Percentiles rank a stretch among this genome's conserved stretches.
Evolutionary conservation across 345 rosid species (phyloP).

Genomic region (Heritiera fomes): DNA sequence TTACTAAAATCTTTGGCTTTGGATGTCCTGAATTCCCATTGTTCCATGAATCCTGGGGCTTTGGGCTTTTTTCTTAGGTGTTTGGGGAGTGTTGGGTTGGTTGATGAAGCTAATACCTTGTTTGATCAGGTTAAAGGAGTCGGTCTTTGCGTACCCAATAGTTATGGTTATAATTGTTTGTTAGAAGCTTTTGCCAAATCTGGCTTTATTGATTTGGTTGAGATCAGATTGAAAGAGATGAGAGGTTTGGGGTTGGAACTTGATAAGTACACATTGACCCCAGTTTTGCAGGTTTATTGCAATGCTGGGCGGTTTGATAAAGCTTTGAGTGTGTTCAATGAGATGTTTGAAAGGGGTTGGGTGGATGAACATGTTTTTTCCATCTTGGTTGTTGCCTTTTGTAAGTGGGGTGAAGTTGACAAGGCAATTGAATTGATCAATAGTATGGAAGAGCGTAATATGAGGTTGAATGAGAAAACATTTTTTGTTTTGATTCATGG

Average conservation of each 20-base stretch:
- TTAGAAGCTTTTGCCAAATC: slow-evolving; percentile 69
- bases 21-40: slow-evolving; percentile 51
- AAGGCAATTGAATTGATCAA: slow-evolving; percentile 71
- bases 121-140: slow-evolving; percentile 57
- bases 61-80: slow-evolving; percentile 79
- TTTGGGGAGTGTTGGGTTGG: slow-evolving; percentile 66
- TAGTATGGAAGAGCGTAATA: slow-evolving; percentile 50
- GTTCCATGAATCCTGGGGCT: slow-evolving; percentile 73
- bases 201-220: slow-evolving; percentile 52
- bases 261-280: slow-evolving; percentile 73
- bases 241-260: slow-evolving; percentile 46
- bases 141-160: slow-evolving; percentile 70
- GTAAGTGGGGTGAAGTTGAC: slow-evolving; percentile 75
- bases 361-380: slow-evolving; percentile 62
- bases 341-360: slow-evolving; percentile 60
- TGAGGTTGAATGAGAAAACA: slow-evolving; percentile 70
- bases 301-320: slow-evolving; percentile 50
- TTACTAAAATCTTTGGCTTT: slow-evolving; percentile 48
- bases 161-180: slow-evolving; percentile 76
- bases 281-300: slow-evolving; percentile 71
- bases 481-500: slow-evolving; percentile 74
- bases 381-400: slow-evolving; percentile 59
- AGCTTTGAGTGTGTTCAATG: slow-evolving; percentile 57
- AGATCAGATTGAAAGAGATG: slow-evolving; percentile 72
- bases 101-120: slow-evolving; percentile 60